phyloP scores from a whole-genome alignment of 202 grass and related monocot species.

The Tripidium arundinaceum region DNA sequence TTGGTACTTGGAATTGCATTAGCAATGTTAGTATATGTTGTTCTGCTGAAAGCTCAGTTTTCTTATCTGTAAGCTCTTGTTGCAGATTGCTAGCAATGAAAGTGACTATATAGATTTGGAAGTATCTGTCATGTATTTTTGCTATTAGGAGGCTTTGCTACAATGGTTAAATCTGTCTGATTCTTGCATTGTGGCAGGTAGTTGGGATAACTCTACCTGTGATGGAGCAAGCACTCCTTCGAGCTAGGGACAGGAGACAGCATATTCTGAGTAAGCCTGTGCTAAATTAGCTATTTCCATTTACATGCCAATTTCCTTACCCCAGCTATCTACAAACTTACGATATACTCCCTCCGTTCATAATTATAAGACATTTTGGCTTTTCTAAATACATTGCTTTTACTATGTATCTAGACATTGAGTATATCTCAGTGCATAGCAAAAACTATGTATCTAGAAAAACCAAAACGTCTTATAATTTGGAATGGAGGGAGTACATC shows the following conservation, averaged over 20 bases:
- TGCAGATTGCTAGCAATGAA: slow-evolving; percentile 94
- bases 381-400: too few species aligned
- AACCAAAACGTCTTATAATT: too few species aligned
- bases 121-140: slow-evolving; percentile 29
- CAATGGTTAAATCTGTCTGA: slow-evolving; percentile 1
- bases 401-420: too few species aligned
- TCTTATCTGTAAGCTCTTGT: slow-evolving; percentile 17
- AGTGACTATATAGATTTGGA: slow-evolving; percentile 27
- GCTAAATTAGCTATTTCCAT: not conserved
- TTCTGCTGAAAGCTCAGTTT: slow-evolving; percentile 16
- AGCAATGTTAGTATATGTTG: not conserved
- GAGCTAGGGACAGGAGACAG: slow-evolving; percentile 82
- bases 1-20: slow-evolving; percentile 4
- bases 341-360: too few species aligned
- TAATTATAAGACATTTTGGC: too few species aligned
- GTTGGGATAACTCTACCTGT: slow-evolving; percentile 80
- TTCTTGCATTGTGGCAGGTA: slow-evolving; percentile 40
- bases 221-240: slow-evolving; percentile 85
- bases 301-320: slow-evolving; percentile 14
- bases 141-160: slow-evolving; percentile 8
- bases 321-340: not conserved
- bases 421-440: too few species aligned
- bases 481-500: too few species aligned
- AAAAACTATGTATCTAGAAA: too few species aligned
- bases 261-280: slow-evolving; percentile 76